A percentile compares a stretch with the other conserved stretches of the same genome.
These are phyloP conservation scores for Strigomonas culicis DNA, from an alignment of 208 protist genomes.

Conservation along the genomic window DNA sequence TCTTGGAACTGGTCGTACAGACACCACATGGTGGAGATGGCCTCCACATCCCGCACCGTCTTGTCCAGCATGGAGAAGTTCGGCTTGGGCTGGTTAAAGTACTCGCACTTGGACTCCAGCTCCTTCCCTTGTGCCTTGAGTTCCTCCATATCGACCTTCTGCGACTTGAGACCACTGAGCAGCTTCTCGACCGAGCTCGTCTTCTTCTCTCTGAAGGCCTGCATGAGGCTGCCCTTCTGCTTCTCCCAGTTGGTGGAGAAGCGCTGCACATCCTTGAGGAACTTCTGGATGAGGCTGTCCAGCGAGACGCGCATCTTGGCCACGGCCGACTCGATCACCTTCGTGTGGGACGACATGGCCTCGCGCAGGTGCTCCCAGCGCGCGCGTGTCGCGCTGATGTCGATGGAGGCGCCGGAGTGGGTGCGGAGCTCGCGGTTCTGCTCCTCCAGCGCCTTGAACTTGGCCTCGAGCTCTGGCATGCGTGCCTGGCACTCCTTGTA, in stretches of 20 bases:
- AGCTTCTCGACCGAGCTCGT: slow-evolving; percentile 43
- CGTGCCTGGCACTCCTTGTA: slow-evolving; percentile 62
- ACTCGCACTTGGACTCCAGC: slow-evolving; percentile 86
- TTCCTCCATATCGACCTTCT: slow-evolving; percentile 76
- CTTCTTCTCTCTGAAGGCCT: slow-evolving; percentile 63
- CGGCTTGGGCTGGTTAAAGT: slow-evolving; percentile 87
- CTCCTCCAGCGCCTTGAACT: slow-evolving; percentile 69
- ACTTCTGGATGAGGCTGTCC: slow-evolving; percentile 80
- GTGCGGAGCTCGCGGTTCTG: slow-evolving; percentile 85
- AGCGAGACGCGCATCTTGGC: slow-evolving; percentile 85
- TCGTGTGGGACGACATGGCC: slow-evolving; percentile 86
- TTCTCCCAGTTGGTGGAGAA: slow-evolving; percentile 88
- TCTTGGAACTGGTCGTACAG: slow-evolving; percentile 85
- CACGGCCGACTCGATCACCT: slow-evolving; percentile 88
- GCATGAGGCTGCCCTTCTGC: slow-evolving; percentile 74
- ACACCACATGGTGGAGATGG: slow-evolving; percentile 64
- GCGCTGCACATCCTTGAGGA: slow-evolving; percentile 86
- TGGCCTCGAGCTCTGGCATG: slow-evolving; percentile 57
- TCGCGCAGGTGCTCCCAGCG: slow-evolving; percentile 92
- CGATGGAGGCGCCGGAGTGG: slow-evolving; percentile 70
- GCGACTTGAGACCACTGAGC: slow-evolving; percentile 73
- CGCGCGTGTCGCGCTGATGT: slow-evolving; percentile 68
- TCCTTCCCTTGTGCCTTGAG: slow-evolving; percentile 57
- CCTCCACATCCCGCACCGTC: slow-evolving; percentile 60
- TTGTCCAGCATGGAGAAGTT: slow-evolving; percentile 62